phyloP scores from a whole-genome alignment of 768 basidiomycete genomes.

The Mycena amicta region DNA sequence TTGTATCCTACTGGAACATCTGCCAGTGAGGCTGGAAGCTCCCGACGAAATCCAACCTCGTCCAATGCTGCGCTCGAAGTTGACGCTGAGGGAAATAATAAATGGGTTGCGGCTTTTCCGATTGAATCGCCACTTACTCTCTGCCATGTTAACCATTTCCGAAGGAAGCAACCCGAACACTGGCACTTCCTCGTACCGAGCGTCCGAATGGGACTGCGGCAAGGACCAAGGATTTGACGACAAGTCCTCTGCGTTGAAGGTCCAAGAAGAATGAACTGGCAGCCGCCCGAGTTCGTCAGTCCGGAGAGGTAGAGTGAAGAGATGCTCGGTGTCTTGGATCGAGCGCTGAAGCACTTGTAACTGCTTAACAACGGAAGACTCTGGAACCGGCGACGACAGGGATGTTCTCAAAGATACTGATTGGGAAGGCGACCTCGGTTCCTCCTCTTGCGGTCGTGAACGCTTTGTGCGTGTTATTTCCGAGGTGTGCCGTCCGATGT shows the following conservation, averaged over 20 bases:
- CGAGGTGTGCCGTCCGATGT: background rate
- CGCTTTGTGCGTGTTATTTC: background rate
- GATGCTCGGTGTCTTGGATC: background rate
- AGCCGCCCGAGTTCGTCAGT: background rate
- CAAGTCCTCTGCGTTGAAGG: background rate
- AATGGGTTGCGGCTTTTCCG: no score
- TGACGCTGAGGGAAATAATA: background rate
- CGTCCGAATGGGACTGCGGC: background rate
- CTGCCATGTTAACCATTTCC: background rate
- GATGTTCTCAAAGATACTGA: background rate
- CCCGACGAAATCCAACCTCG: no score
- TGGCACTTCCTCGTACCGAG: background rate
- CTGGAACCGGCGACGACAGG: background rate
- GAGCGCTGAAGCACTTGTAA: background rate
- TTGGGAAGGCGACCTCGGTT: background rate
- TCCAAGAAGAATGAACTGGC: background rate
- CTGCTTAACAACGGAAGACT: background rate
- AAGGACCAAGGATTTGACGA: background rate
- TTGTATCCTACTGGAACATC: no score
- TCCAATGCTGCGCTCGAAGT: background rate
- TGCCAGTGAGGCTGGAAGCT: no score
- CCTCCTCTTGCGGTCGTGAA: background rate
- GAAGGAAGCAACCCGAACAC: background rate
- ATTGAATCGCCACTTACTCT: background rate
- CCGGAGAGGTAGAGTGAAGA: conserved; percentile 7